A percentile compares a stretch with the other conserved stretches of the same genome.
Conservation (phyloP, 2,329 filamentous ascomycete genomes). For the Aspergillus felis region DNA sequence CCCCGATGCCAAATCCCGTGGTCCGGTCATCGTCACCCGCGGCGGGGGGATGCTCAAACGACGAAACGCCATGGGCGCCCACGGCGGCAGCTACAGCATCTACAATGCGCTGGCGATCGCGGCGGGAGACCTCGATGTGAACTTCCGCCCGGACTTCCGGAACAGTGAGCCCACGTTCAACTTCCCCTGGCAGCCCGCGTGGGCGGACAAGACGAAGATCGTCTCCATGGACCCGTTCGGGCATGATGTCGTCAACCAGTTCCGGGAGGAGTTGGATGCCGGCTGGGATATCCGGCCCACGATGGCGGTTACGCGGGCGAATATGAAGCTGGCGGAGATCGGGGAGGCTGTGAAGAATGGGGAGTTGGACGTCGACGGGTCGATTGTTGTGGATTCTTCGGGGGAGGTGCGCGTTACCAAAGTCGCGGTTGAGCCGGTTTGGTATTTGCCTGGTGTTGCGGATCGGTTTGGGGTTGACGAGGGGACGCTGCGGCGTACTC, state of each 20-base stretch:
- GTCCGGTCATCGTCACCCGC: conserved; percentile 75
- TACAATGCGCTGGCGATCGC: conserved; percentile 93
- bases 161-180: conserved; percentile 90
- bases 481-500: conserved; percentile 73
- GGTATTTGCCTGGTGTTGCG: conserved; percentile 83
- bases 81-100: conserved; percentile 90
- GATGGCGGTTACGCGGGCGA: conserved; percentile 85
- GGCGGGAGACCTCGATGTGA: conserved; percentile 77
- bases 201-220: conserved; percentile 88
- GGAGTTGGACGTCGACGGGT: conserved; percentile 74
- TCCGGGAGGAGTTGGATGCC: conserved; percentile 72
- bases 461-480: conserved; percentile 92
- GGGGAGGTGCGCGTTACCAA: conserved; percentile 94
- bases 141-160: conserved; percentile 74
- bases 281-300: conserved; percentile 74
- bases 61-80: conserved; percentile 59
- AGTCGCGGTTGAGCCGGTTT: conserved; percentile 91
- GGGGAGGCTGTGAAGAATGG: conserved; percentile 81
- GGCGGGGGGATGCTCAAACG: conserved; percentile 31
- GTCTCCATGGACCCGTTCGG: conserved; percentile 96
- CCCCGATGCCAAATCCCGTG: conserved; percentile 67
- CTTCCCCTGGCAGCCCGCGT: conserved; percentile 85
- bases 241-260: conserved; percentile 77
- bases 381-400: conserved; percentile 78
- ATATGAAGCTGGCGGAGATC: conserved; percentile 95